phyloP scores from a whole-genome alignment of 2,329 filamentous ascomycete species.

The Xylariaceae sp. region DNA sequence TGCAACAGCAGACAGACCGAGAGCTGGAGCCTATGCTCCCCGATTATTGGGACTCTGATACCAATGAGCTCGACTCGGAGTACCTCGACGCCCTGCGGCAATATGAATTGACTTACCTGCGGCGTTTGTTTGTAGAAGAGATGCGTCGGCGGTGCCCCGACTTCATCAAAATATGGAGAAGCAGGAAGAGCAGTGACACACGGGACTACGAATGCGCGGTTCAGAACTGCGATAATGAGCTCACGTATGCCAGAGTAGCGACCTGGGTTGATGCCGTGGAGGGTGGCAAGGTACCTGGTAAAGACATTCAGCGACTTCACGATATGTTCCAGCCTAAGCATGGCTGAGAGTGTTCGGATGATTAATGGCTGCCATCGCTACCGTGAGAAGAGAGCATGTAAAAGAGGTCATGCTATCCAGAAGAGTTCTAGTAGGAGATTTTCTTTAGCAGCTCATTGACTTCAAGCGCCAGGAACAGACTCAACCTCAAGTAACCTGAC shows the following conservation, averaged over 20 bases:
- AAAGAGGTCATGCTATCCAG: no score
- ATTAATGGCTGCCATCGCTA: no score
- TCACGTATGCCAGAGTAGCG: slow-evolving; percentile 15
- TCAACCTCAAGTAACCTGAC: no score
- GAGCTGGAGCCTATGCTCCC: slow-evolving; percentile 7
- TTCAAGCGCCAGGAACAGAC: no score
- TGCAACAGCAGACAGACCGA: slow-evolving; percentile 20
- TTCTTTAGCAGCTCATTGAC: no score
- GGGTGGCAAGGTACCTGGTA: background rate
- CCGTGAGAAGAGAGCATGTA: no score
- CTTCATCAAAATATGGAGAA: slow-evolving; percentile 18
- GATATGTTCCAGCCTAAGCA: no score
- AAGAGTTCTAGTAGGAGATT: no score
- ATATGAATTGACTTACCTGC: slow-evolving; percentile 22
- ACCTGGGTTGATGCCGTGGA: slow-evolving; percentile 20
- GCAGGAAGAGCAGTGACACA: slow-evolving; percentile 3
- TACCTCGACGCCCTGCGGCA: slow-evolving; percentile 16
- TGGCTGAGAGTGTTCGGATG: no score
- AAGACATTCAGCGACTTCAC: no score
- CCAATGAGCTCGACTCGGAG: background rate
- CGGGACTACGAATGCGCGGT: slow-evolving; percentile 28
- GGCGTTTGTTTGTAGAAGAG: slow-evolving; percentile 18
- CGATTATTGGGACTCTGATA: slow-evolving; percentile 3
- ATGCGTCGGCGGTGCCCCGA: slow-evolving; percentile 17
- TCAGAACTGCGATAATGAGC: slow-evolving; percentile 25